These are phyloP conservation scores for Phytophthora litchii DNA, from an alignment of 352 stramenopile species.

Conservation along the genomic window DNA sequence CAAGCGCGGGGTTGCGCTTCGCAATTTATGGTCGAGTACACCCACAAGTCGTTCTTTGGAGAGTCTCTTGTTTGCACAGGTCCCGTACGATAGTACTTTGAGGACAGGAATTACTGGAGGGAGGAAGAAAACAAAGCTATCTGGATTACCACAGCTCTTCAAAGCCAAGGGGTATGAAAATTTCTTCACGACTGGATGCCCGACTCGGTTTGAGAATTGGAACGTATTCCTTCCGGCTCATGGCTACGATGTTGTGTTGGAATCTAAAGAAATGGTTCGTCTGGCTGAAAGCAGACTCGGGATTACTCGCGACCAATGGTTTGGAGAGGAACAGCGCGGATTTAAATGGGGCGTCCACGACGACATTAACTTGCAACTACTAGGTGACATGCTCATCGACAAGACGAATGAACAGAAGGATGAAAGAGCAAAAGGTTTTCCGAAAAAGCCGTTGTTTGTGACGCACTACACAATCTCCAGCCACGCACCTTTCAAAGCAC, in stretches of 20 bases:
- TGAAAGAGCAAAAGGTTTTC: conserved; percentile 11
- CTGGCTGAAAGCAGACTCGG: conserved; percentile 37
- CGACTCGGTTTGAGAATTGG: conserved; percentile 51
- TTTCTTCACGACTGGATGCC: conserved; percentile 48
- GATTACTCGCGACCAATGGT: conserved; percentile 42
- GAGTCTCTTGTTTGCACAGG: conserved; percentile 55
- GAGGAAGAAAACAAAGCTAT: conserved; percentile 30
- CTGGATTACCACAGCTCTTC: conserved; percentile 58
- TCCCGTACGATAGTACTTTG: conserved; percentile 44
- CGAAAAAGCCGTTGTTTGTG: conserved; percentile 49
- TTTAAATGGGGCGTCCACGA: conserved; percentile 55
- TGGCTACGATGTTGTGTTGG: conserved; percentile 48
- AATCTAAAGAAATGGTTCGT: conserved; percentile 37
- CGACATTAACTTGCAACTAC: conserved; percentile 46
- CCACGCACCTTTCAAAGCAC: conserved; percentile 39
- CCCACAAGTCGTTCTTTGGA: conserved; percentile 59
- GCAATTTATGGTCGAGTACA: conserved; percentile 63
- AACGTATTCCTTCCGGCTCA: conserved; percentile 48
- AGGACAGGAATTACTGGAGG: conserved; percentile 41
- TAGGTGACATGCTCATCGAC: conserved; percentile 50
- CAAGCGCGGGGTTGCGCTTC: conserved; percentile 49
- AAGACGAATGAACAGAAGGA: conserved; percentile 35
- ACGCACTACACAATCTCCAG: conserved; percentile 73
- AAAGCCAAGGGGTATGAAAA: conserved; percentile 51
- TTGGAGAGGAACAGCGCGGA: conserved; percentile 11